phyloP scores from a whole-genome alignment of 2,329 filamentous ascomycete species.

The Fusarium irregulare region DNA sequence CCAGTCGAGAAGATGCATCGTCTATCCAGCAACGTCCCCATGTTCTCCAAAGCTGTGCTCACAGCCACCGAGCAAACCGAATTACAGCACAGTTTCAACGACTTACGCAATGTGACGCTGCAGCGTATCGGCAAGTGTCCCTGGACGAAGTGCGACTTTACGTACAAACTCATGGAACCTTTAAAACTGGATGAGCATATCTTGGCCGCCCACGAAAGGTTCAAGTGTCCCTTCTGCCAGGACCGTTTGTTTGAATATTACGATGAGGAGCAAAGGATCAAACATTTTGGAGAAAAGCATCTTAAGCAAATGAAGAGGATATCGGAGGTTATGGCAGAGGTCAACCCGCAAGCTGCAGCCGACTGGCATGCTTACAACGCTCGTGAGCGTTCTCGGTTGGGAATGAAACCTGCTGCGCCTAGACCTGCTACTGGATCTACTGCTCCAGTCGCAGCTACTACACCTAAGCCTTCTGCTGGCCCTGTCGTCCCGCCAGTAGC shows the following conservation, averaged over 20 bases:
- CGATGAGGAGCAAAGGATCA: conserved; percentile 37
- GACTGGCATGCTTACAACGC: background rate
- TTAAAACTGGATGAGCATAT: conserved; percentile 52
- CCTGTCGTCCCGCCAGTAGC: too few relatives aligned
- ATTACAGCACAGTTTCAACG: conserved; percentile 44
- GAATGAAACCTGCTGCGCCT: background rate
- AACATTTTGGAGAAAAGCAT: conserved; percentile 50
- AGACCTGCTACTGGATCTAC: background rate
- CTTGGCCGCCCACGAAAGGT: conserved; percentile 48
- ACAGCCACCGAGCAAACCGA: conserved; percentile 55
- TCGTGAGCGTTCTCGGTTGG: background rate
- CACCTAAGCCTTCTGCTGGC: too few relatives aligned
- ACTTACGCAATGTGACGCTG: conserved; percentile 22
- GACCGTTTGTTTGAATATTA: conserved; percentile 48
- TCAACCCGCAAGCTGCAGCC: background rate
- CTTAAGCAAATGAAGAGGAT: conserved; percentile 32
- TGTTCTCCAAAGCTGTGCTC: conserved; percentile 52
- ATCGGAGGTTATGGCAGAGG: background rate
- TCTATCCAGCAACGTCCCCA: conserved; percentile 50
- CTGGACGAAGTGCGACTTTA: conserved; percentile 52
- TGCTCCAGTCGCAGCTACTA: too few relatives aligned
- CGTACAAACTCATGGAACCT: conserved; percentile 47
- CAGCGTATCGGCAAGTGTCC: conserved; percentile 53
- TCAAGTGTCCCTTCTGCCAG: conserved; percentile 53
- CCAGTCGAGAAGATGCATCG: conserved; percentile 53